Conservation (phyloP, 2,329 filamentous ascomycete genomes). For the Bipolaris gigantea region DNA sequence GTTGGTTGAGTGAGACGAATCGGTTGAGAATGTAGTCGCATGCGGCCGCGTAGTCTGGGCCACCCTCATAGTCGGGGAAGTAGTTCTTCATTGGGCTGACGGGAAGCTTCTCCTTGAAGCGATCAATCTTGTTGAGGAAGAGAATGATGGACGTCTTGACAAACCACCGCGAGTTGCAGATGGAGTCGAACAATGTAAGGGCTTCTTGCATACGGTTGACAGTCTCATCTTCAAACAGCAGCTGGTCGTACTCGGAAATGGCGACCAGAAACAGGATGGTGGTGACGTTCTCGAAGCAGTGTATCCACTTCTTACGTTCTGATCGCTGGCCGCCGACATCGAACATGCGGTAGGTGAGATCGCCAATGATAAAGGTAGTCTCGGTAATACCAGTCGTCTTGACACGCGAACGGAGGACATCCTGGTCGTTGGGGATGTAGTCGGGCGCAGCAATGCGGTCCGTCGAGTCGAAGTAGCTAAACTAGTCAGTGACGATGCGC, state of each 20-base stretch:
- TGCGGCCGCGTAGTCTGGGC: slow-evolving; percentile 90
- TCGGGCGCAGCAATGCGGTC: slow-evolving; percentile 86
- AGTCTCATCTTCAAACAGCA: slow-evolving; percentile 94
- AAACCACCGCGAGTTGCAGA: slow-evolving; percentile 73
- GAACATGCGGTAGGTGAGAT: slow-evolving; percentile 95
- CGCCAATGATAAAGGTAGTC: slow-evolving; percentile 92
- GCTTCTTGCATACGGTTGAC: slow-evolving; percentile 76
- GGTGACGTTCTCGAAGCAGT: slow-evolving; percentile 91
- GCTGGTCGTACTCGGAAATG: slow-evolving; percentile 95
- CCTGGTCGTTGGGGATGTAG: slow-evolving; percentile 93
- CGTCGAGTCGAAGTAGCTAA: slow-evolving; percentile 93
- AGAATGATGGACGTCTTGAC: slow-evolving; percentile 73
- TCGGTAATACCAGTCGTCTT: slow-evolving; percentile 98
- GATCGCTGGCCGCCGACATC: slow-evolving; percentile 91
- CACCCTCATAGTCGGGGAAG: slow-evolving; percentile 78
- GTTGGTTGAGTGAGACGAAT: slow-evolving; percentile 97
- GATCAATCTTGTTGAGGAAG: slow-evolving; percentile 75
- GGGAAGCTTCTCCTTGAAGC: slow-evolving; percentile 74
- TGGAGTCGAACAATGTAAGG: slow-evolving; percentile 70
- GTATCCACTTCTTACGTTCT: slow-evolving; percentile 96
- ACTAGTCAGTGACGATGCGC: slow-evolving; percentile 19
- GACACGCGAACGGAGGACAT: slow-evolving; percentile 92
- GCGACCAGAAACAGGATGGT: slow-evolving; percentile 96
- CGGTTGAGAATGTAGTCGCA: slow-evolving; percentile 99
- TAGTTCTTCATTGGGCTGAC: slow-evolving; percentile 76